These are phyloP conservation scores for Paraleonurus japonicus DNA, from an alignment of 257 asterid genomes.

Conservation along the genomic window DNA sequence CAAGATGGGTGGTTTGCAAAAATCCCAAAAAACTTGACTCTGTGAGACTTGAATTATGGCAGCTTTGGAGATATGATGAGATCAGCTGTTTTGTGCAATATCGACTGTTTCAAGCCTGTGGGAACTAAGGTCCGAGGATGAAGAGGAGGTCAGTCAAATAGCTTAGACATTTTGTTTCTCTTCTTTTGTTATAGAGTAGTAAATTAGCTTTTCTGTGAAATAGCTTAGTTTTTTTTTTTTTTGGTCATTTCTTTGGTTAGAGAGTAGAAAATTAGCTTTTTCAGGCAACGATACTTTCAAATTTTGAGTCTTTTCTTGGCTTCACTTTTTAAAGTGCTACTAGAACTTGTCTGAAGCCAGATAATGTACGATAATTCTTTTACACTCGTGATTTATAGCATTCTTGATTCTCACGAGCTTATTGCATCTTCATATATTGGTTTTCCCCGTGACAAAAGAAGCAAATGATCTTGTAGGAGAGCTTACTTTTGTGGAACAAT, in stretches of 20 bases:
- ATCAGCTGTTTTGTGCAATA: conserved; percentile 94
- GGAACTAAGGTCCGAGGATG: conserved; percentile 63
- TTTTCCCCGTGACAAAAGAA: conserved; percentile 2
- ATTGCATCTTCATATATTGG: conserved; percentile 5
- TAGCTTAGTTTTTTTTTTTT: conserved; percentile 26
- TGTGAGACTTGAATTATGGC: conserved; percentile 47
- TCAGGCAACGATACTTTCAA: not conserved
- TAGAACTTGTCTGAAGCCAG: conserved; percentile 23
- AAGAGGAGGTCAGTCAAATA: conserved; percentile 46
- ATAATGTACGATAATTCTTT: conserved; percentile 23
- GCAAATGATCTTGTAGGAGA: conserved; percentile 12
- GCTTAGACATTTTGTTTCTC: conserved; percentile 16
- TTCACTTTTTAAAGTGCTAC: conserved; percentile 6
- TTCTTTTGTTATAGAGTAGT: conserved; percentile 19
- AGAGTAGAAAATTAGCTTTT: not conserved
- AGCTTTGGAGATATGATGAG: conserved; percentile 94
- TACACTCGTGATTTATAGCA: not conserved
- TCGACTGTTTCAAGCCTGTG: conserved; percentile 90
- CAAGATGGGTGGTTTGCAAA: conserved; percentile 4
- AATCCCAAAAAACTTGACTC: conserved; percentile 30
- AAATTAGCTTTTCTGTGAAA: conserved; percentile 27
- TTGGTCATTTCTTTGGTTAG: conserved; percentile 3
- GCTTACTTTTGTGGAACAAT: not conserved
- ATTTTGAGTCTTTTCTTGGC: conserved; percentile 2
- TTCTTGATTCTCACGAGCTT: conserved; percentile 5